Percentiles rank a stretch among this genome's conserved stretches.
Conservation (phyloP, 2,329 filamentous ascomycete species). For the Cordyceps javanica region DNA sequence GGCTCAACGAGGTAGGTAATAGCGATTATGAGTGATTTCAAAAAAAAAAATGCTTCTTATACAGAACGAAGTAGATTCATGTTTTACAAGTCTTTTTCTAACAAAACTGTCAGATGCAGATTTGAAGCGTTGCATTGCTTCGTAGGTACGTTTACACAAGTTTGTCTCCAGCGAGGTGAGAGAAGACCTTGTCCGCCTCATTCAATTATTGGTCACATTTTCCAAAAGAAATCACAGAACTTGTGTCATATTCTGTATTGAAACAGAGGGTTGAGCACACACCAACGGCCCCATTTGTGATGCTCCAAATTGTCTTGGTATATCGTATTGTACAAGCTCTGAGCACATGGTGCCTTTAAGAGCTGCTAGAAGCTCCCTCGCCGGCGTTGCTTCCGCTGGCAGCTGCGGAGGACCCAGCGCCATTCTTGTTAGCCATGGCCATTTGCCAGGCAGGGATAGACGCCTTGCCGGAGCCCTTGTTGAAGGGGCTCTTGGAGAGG, state of each 20-base stretch:
- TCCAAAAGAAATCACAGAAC: not conserved
- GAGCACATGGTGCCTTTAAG: not conserved
- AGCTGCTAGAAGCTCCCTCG: constrained; percentile 19
- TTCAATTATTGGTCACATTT: not conserved
- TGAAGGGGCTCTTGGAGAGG: constrained; percentile 22
- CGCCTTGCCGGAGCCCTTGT: constrained; percentile 44
- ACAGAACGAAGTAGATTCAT: not conserved
- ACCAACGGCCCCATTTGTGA: not conserved
- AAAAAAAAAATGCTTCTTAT: not conserved
- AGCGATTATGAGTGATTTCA: not conserved
- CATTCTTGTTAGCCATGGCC: constrained; percentile 55
- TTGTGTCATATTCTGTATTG: not conserved
- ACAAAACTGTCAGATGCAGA: not conserved
- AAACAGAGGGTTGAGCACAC: not conserved
- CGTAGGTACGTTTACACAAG: too few relatives aligned
- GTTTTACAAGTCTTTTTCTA: not conserved
- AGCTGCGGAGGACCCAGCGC: constrained; percentile 22
- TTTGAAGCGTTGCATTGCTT: not conserved
- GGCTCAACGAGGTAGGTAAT: not conserved
- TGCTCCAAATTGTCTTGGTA: not conserved
- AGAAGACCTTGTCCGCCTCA: not conserved
- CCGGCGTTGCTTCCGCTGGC: constrained; percentile 15
- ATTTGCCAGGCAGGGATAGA: constrained; percentile 78
- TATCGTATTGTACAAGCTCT: constrained; percentile 7
- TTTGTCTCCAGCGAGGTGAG: not conserved